A percentile compares a stretch with the other conserved stretches of the same genome.
phyloP scores from a whole-genome alignment of 75 land plant species.

The Pinus tabuliformis region DNA sequence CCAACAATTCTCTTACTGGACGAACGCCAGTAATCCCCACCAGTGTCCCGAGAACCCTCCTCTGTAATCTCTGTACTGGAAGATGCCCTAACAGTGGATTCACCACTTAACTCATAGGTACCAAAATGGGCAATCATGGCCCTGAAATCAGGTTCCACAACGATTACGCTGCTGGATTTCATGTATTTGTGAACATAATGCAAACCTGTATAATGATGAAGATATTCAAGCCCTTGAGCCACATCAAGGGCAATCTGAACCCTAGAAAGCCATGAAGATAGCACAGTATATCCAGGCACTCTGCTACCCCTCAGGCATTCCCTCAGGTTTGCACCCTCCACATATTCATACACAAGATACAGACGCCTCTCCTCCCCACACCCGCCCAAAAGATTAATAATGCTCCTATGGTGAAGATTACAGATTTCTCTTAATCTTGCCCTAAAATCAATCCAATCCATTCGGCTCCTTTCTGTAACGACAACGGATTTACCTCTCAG shows the following conservation, averaged over 20 bases:
- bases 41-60: slow-evolving; percentile 23
- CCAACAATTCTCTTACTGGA: slow-evolving; percentile 41
- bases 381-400: slow-evolving; percentile 18
- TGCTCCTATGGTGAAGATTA: slow-evolving; percentile 12
- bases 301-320: slow-evolving; percentile 7
- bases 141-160: slow-evolving; percentile 12
- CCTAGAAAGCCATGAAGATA: slow-evolving; percentile 16
- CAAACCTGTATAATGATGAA: slow-evolving; percentile 11
- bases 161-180: slow-evolving; percentile 18
- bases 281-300: slow-evolving; percentile 12
- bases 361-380: slow-evolving; percentile 12
- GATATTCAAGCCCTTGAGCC: slow-evolving; percentile 27
- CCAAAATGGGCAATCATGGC: slow-evolving; percentile 22
- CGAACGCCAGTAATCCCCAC: slow-evolving; percentile 7
- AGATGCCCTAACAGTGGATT: neutral
- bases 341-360: slow-evolving; percentile 20
- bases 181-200: slow-evolving; percentile 19
- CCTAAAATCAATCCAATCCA: neutral
- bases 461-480: neutral
- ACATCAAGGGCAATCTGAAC: slow-evolving; percentile 25
- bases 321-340: slow-evolving; percentile 10
- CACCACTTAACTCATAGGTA: slow-evolving; percentile 16
- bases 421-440: neutral
- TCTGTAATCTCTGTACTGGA: neutral
- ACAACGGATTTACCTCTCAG: slow-evolving; percentile 5